Evolutionary conservation across 768 basidiomycete species (phyloP), one percentile per base, ranked within the genome.

Genomic region (Trichaptum fuscoviolaceum): DNA sequence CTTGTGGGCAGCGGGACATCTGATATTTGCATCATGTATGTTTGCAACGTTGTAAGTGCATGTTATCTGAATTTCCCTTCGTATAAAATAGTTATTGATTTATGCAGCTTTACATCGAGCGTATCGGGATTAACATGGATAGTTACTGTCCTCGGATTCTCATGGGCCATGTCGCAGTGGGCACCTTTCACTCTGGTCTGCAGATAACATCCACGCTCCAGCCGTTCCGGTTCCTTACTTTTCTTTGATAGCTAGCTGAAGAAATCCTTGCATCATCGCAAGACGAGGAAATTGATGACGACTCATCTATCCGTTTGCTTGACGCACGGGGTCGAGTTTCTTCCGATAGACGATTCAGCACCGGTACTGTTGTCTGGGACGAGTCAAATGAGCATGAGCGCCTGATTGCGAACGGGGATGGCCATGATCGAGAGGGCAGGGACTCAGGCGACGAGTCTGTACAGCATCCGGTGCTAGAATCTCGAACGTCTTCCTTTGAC

Each of bases 101-200:
- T 68, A 63, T 64, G 25, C 71, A 96, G 93, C 69, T 84, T 95
- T 70, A 90, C 87, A 1, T 82, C 85, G 9, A 86, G 82, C 18
- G 90, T 95, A 0, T 73, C 73, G 18, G 87, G 90, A 0, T 90
- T 93, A 20, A 94, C 91, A 0, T 65, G 88, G 15, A 82, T 98
- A 67, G 85, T 97, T 63, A 84, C 89, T 8, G 70, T 91, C 15
- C 89, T 89, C 7, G 96, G 96, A 0, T 90, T 97, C 71, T 90
- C 92, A n/a, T 97, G 92, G 93, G 94, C 95, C 6, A 83, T 98
- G 63, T 85, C 89, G 0, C 90, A 91, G 76, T 98, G 96, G 96
- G 94, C 89, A 2, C 96, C 96, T 2, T 96, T 93, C 77, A 87
- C 94, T 0, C 76, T 99, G 72, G 93, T 96, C 69, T 61, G 87